Evolutionary conservation across 139 green algal species (phyloP).

Genomic region (Microglena sp.): DNA sequence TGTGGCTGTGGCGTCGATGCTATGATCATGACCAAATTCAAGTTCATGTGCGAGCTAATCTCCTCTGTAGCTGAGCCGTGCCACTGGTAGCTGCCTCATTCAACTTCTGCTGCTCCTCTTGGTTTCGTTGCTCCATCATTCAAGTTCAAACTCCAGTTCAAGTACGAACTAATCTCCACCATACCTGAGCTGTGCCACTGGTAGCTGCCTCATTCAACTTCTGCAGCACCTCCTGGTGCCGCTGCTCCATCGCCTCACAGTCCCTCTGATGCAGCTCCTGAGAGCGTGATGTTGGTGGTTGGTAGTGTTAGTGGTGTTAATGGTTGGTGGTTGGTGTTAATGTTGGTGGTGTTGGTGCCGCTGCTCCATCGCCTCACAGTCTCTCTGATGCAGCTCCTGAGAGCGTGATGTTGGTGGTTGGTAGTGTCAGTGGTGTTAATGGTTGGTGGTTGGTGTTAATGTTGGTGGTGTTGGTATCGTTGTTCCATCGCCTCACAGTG

Average conservation of each 20-base stretch:
- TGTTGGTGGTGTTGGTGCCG: not conserved
- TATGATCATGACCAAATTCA: too few species aligned
- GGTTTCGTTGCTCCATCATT: constrained; percentile 2
- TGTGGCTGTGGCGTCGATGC: too few species aligned
- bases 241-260: constrained; percentile 8
- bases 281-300: not conserved
- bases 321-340: too few species aligned
- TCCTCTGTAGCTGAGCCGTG: too few species aligned
- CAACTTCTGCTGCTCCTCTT: constrained; percentile 10
- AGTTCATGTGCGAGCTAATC: too few species aligned
- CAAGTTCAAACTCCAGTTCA: too few species aligned
- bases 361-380: constrained; percentile 1
- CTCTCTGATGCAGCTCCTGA: constrained; percentile 7
- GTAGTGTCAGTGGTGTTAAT: not conserved
- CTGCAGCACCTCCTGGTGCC: constrained; percentile 6
- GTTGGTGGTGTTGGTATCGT: too few species aligned
- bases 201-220: constrained; percentile 2
- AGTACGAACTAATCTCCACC: too few species aligned
- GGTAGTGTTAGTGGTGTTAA: too few species aligned
- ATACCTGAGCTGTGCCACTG: too few species aligned
- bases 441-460: not conserved
- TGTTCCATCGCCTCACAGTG: constrained; percentile 11
- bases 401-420: not conserved
- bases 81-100: not conserved
- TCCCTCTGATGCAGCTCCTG: constrained; percentile 8